phyloP scores from a whole-genome alignment of 768 basidiomycete genomes.

The Amanita pallidorosea region DNA sequence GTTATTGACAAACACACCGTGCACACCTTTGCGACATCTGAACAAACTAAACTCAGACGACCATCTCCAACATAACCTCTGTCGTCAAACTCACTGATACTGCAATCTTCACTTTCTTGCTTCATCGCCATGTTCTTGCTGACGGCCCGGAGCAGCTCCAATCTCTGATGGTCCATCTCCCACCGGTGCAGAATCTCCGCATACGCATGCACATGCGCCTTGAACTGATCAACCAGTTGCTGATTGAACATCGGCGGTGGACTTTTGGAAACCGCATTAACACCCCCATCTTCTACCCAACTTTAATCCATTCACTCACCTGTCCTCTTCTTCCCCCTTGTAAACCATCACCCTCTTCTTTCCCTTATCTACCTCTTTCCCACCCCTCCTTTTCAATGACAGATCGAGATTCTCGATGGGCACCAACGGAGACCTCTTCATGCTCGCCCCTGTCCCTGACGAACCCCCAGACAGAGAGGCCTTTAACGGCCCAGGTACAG shows the following conservation, averaged over 20 bases:
- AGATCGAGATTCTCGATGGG: slow-evolving; percentile 1
- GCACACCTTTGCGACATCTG: slow-evolving; percentile 42
- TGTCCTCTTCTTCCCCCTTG: not conserved
- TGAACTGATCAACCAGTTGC: slow-evolving; percentile 30
- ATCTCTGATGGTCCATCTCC: slow-evolving; percentile 58
- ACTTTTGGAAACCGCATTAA: slow-evolving; percentile 8
- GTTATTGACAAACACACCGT: slow-evolving; percentile 27
- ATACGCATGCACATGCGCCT: slow-evolving; percentile 54
- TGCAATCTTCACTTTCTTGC: not conserved
- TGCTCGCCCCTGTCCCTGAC: not conserved
- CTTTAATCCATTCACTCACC: not conserved
- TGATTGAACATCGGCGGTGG: slow-evolving; percentile 21
- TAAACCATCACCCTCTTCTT: slow-evolving; percentile 2
- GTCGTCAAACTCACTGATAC: not conserved
- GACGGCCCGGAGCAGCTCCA: slow-evolving; percentile 65
- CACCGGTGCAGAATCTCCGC: slow-evolving; percentile 69
- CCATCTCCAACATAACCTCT: not conserved
- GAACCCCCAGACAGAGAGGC: slow-evolving; percentile 16
- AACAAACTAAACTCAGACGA: not conserved
- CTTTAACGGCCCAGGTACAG: slow-evolving; percentile 18
- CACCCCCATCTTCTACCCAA: slow-evolving; percentile 8
- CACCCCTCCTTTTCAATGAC: not conserved
- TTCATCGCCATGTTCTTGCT: slow-evolving; percentile 14
- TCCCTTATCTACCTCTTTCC: not conserved
- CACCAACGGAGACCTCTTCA: slow-evolving; percentile 2